These are phyloP conservation scores for Eucalyptus albens DNA, from an alignment of 345 rosid genomes.

Conservation along the genomic window DNA sequence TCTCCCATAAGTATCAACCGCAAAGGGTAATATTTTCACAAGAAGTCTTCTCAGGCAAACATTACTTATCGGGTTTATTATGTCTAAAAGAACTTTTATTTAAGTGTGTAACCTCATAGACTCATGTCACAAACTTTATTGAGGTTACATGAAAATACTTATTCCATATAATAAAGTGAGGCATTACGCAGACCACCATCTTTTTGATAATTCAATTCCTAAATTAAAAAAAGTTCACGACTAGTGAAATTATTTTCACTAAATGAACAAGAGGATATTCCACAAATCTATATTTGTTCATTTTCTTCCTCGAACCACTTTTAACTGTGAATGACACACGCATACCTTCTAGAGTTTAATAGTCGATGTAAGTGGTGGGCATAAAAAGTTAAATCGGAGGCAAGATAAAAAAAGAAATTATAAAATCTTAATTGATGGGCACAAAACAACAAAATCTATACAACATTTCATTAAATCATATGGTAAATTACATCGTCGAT, in stretches of 20 bases:
- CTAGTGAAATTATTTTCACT: not conserved
- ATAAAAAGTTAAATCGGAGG: not conserved
- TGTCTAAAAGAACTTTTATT: not conserved
- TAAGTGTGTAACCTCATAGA: not conserved
- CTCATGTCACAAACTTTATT: not conserved
- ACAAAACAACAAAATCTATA: not conserved
- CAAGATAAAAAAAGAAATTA: not conserved
- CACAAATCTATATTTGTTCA: not conserved
- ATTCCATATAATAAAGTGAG: not conserved
- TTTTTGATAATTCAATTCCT: not conserved
- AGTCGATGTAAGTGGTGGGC: not conserved
- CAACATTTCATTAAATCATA: not conserved
- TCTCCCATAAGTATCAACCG: not conserved
- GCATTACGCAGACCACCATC: not conserved
- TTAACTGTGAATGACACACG: not conserved
- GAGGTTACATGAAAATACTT: not conserved
- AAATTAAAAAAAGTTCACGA: not conserved
- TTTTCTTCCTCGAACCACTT: not conserved
- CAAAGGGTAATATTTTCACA: not conserved
- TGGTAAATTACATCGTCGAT: not conserved
- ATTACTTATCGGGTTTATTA: not conserved
- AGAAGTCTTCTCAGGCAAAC: not conserved
- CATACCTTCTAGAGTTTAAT: not conserved
- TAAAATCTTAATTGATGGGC: not conserved
- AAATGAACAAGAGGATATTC: not conserved